These are phyloP conservation scores for Phanerochaete sordida DNA, from an alignment of 768 basidiomycete species.

Conservation along the genomic window DNA sequence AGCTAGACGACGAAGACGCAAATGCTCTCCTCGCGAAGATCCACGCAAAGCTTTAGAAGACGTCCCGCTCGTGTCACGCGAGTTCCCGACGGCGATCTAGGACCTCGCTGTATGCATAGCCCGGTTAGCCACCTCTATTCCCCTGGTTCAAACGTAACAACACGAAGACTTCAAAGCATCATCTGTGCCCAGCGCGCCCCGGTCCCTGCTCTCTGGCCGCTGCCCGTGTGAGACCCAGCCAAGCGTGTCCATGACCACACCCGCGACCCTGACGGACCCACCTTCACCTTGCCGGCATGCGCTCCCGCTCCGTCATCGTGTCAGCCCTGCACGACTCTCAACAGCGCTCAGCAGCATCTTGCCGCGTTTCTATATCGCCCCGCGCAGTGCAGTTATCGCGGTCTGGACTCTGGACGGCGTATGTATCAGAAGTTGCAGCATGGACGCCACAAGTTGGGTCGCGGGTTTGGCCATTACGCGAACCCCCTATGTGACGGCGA, in stretches of 20 bases:
- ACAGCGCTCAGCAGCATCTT: no score
- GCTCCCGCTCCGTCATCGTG: constrained; percentile 40
- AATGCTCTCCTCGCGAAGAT: constrained; percentile 41
- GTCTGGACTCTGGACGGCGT: no score
- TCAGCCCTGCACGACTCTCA: no score
- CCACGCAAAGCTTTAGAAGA: constrained; percentile 22
- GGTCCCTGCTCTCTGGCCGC: constrained; percentile 47
- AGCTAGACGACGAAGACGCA: constrained; percentile 61
- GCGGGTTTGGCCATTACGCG: no score
- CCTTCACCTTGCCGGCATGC: constrained; percentile 34
- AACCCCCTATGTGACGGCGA: no score
- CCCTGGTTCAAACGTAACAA: no score
- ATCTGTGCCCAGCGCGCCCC: constrained; percentile 57
- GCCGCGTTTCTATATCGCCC: no score
- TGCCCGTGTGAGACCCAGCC: constrained; percentile 57
- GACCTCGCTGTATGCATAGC: neutral
- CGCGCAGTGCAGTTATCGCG: no score
- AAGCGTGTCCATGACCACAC: constrained; percentile 49
- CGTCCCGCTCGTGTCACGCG: neutral
- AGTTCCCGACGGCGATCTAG: neutral
- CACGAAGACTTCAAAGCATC: constrained; percentile 49
- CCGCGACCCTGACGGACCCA: constrained; percentile 60
- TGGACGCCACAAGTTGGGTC: no score
- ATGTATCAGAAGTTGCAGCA: no score
- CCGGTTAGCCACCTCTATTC: neutral